Conservation (phyloP, 441 rosid genomes). For the Populus trichocarpa region DNA sequence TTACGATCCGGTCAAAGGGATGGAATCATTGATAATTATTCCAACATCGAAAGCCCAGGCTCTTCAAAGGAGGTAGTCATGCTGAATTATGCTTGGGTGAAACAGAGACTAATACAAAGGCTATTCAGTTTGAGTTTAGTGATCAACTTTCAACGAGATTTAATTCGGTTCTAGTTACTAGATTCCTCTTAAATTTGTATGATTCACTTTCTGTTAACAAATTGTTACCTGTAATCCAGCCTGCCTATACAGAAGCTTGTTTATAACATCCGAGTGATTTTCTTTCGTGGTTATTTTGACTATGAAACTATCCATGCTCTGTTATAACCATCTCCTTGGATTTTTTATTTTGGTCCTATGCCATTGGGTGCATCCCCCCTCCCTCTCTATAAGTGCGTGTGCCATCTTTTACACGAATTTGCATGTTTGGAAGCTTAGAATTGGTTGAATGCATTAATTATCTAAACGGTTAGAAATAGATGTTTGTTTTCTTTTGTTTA, state of each 20-base stretch:
- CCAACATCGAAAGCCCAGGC: constrained; percentile 95
- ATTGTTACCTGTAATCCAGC: neutral
- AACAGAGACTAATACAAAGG: neutral
- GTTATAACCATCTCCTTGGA: neutral
- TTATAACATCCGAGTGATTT: neutral
- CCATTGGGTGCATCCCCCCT: neutral
- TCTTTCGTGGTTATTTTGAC: neutral
- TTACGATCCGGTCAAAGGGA: constrained; percentile 82
- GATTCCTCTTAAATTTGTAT: neutral
- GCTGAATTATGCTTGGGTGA: constrained; percentile 4
- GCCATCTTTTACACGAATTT: neutral
- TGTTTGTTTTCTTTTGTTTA: neutral
- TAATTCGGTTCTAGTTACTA: neutral
- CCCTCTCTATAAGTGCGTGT: neutral
- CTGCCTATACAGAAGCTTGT: neutral
- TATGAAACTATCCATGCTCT: neutral
- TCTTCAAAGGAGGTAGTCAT: constrained; percentile 77
- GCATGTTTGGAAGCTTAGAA: neutral
- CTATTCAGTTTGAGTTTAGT: neutral
- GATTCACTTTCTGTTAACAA: neutral
- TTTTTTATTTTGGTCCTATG: neutral
- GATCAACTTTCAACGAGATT: constrained; percentile 3
- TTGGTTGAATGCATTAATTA: neutral
- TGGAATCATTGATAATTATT: constrained; percentile 76
- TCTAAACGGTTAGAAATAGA: neutral